phyloP scores from a whole-genome alignment of 495 filamentous ascomycete species.

The Neurospora africana region DNA sequence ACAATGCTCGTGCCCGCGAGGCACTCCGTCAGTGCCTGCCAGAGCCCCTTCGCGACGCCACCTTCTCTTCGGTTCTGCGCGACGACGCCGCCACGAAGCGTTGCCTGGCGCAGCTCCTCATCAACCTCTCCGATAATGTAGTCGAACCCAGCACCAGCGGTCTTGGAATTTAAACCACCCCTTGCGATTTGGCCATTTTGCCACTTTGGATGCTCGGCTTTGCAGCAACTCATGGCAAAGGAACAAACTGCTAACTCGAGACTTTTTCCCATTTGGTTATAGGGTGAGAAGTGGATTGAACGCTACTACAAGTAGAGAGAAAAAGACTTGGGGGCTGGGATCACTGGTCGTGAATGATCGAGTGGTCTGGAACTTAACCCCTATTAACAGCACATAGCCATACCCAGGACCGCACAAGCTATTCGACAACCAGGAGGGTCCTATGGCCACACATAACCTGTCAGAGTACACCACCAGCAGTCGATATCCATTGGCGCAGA shows the following conservation, averaged over 20 bases:
- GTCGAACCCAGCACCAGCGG: constrained; percentile 44
- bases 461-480: background rate
- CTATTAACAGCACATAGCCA: background rate
- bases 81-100: constrained; percentile 98
- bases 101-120: constrained; percentile 89
- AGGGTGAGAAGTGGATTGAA: constrained; percentile 18
- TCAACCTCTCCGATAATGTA: constrained; percentile 92
- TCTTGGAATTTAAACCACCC: constrained; percentile 16
- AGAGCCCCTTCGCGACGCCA: constrained; percentile 91
- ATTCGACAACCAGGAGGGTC: background rate
- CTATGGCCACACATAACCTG: background rate
- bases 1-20: constrained; percentile 92
- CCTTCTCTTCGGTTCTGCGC: constrained; percentile 90
- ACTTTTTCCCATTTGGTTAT: background rate
- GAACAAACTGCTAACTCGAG: background rate
- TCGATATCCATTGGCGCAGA: background rate
- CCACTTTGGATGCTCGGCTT: background rate
- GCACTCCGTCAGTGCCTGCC: constrained; percentile 94
- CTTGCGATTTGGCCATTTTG: background rate
- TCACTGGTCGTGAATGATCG: background rate
- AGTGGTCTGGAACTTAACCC: background rate
- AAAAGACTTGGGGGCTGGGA: background rate
- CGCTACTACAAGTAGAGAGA: constrained; percentile 6
- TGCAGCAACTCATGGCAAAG: background rate
- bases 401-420: background rate